These are phyloP conservation scores for Neurospora sp. DNA, from an alignment of 495 filamentous ascomycete genomes.

Conservation along the genomic window DNA sequence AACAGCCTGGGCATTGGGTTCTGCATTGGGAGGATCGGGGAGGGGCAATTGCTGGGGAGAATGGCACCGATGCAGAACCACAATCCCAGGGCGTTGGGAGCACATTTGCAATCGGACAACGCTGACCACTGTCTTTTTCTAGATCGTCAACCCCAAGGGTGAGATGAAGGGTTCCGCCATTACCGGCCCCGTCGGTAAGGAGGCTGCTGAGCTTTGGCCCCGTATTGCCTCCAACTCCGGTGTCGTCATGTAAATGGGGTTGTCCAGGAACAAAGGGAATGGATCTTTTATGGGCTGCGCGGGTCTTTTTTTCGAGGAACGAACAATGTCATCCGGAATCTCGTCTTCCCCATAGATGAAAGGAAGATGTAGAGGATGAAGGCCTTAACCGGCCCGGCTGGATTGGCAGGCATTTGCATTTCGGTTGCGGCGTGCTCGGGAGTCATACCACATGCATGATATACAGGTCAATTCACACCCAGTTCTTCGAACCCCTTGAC, in stretches of 20 bases:
- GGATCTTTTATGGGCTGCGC: slow-evolving; percentile 15
- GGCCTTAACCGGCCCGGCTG: slow-evolving; percentile 17
- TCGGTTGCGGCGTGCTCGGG: slow-evolving; percentile 29
- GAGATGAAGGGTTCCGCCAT: slow-evolving; percentile 99
- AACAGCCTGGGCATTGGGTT: background rate
- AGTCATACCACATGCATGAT: slow-evolving; percentile 30
- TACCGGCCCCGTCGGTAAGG: slow-evolving; percentile 98
- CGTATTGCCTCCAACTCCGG: slow-evolving; percentile 99
- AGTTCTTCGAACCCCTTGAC: slow-evolving; percentile 21
- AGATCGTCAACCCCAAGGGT: slow-evolving; percentile 99
- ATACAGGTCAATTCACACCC: slow-evolving; percentile 30
- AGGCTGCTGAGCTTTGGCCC: slow-evolving; percentile 98
- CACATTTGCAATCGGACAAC: background rate
- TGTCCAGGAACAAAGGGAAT: slow-evolving; percentile 5
- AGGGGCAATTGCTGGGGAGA: background rate
- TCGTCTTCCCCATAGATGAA: slow-evolving; percentile 15
- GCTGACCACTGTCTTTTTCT: slow-evolving; percentile 13
- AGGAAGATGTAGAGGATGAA: slow-evolving; percentile 13
- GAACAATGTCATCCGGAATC: slow-evolving; percentile 17
- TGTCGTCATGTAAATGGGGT: slow-evolving; percentile 89
- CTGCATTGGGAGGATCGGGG: background rate
- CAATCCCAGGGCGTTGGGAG: background rate
- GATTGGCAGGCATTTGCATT: slow-evolving; percentile 29
- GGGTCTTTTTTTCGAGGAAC: slow-evolving; percentile 17
- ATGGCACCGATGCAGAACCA: background rate